Evolutionary conservation across 345 rosid species (phyloP).

Genomic region (Limnanthes douglasii): DNA sequence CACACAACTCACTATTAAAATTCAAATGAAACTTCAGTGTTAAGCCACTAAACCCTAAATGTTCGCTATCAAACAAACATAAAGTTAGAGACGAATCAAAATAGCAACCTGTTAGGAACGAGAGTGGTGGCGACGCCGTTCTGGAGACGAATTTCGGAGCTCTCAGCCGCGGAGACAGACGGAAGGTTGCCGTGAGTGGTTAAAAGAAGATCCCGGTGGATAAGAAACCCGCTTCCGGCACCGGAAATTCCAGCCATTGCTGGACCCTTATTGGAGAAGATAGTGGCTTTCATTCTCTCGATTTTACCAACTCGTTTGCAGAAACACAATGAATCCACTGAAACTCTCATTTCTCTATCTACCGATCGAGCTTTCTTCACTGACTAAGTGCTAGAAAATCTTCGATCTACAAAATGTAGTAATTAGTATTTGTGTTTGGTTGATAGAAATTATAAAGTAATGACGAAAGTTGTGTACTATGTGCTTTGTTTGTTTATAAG

Average conservation of each 20-base stretch:
- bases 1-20: too few relatives aligned
- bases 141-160: constrained; percentile 63
- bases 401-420: too few relatives aligned
- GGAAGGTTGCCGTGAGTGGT: constrained; percentile 78
- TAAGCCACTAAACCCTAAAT: too few relatives aligned
- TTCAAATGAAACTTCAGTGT: too few relatives aligned
- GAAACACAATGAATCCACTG: constrained; percentile 73
- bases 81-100: neutral
- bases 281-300: constrained; percentile 74
- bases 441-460: too few relatives aligned
- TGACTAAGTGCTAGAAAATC: too few relatives aligned
- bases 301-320: constrained; percentile 84
- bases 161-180: constrained; percentile 65
- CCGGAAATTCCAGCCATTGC: constrained; percentile 48
- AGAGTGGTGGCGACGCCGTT: constrained; percentile 56
- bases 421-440: too few relatives aligned
- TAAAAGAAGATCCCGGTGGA: constrained; percentile 78
- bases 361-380: too few relatives aligned
- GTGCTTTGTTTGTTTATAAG: too few relatives aligned
- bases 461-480: too few relatives aligned
- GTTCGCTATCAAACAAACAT: neutral
- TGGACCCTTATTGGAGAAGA: constrained; percentile 41
- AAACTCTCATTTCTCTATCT: constrained; percentile 37
- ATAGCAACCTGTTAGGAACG: constrained; percentile 55
- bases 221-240: constrained; percentile 50